A percentile compares a stretch with the other conserved stretches of the same genome.
phyloP scores from a whole-genome alignment of 257 asterid species.

The Eucommia ulmoides region DNA sequence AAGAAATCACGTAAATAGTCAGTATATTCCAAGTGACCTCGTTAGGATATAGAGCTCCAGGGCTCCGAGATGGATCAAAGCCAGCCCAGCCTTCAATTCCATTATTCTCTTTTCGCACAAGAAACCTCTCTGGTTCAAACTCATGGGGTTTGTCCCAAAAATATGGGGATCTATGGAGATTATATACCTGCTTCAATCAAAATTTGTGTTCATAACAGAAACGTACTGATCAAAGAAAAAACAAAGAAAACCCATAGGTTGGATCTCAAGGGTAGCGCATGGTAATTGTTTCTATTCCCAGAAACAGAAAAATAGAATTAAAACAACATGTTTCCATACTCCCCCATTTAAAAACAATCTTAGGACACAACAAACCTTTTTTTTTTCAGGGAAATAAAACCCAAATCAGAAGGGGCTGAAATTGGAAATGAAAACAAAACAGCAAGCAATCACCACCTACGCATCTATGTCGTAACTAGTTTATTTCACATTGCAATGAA shows the following conservation, averaged over 20 bases:
- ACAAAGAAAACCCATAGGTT: too few species aligned
- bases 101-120: constrained; percentile 32
- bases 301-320: too few species aligned
- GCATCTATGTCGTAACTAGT: background rate
- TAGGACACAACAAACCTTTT: too few species aligned
- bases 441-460: background rate
- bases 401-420: too few species aligned
- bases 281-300: too few species aligned
- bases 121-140: constrained; percentile 91
- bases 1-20: background rate
- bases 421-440: too few species aligned
- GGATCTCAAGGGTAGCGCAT: too few species aligned
- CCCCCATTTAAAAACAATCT: too few species aligned
- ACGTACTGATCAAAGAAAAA: too few species aligned
- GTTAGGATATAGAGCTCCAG: constrained; percentile 89
- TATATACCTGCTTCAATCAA: constrained; percentile 48
- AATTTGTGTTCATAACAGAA: too few species aligned
- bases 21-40: constrained; percentile 37
- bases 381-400: too few species aligned
- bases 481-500: constrained; percentile 3
- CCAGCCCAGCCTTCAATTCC: constrained; percentile 89
- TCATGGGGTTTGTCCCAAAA: constrained; percentile 81
- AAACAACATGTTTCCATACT: too few species aligned
- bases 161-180: constrained; percentile 93
- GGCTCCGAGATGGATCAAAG: constrained; percentile 89